A percentile compares a stretch with the other conserved stretches of the same genome.
Conservation (phyloP, 2,329 filamentous ascomycete species). For the Sclerotinia trifoliorum region DNA sequence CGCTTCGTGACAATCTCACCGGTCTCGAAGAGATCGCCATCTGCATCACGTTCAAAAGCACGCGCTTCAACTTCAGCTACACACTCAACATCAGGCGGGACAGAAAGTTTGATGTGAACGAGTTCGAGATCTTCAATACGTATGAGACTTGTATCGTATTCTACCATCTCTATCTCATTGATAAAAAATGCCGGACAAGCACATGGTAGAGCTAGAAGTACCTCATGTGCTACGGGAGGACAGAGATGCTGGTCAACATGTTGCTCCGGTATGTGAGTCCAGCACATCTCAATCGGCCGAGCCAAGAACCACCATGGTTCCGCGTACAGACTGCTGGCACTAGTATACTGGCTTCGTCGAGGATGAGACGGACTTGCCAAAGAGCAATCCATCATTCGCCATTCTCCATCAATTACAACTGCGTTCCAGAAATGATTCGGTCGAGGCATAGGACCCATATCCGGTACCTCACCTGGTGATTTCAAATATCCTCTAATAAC, state of each 20-base stretch:
- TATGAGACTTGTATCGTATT: constrained; percentile 85
- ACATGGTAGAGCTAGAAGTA: constrained; percentile 81
- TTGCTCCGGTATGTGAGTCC: constrained; percentile 88
- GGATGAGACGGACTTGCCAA: constrained; percentile 90
- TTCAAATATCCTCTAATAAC: constrained; percentile 90
- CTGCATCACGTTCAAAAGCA: constrained; percentile 74
- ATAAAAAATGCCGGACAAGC: constrained; percentile 87
- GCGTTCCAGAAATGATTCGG: constrained; percentile 99
- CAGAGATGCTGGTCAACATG: constrained; percentile 91
- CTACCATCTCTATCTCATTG: constrained; percentile 72
- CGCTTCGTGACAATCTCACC: constrained; percentile 83
- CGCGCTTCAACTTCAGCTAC: constrained; percentile 89
- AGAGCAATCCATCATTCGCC: constrained; percentile 94
- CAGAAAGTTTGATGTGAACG: constrained; percentile 82
- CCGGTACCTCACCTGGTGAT: constrained; percentile 76
- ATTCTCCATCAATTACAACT: constrained; percentile 88
- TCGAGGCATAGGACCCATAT: constrained; percentile 77
- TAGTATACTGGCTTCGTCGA: constrained; percentile 73
- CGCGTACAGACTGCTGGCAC: constrained; percentile 63
- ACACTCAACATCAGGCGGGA: constrained; percentile 86
- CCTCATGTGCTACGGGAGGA: constrained; percentile 80
- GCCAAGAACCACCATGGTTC: constrained; percentile 95
- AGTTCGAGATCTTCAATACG: constrained; percentile 91
- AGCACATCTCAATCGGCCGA: constrained; percentile 85
- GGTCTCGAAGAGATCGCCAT: constrained; percentile 92